Conservation (phyloP, 805 yeast species). For the Brettanomyces sp. region DNA sequence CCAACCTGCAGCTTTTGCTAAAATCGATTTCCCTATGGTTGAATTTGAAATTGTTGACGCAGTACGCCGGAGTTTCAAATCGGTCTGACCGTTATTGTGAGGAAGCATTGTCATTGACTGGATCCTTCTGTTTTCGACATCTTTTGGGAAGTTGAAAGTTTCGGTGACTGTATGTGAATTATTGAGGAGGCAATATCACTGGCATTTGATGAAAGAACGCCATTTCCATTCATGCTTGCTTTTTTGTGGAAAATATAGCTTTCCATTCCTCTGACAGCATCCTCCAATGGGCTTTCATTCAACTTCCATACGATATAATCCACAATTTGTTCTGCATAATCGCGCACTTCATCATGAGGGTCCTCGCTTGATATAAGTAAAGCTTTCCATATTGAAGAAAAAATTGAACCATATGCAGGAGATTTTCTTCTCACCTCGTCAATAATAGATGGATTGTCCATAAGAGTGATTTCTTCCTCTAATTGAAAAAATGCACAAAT, state of each 20-base stretch:
- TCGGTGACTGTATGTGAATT: not conserved
- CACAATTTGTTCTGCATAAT: conserved; percentile 61
- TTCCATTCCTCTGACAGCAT: conserved; percentile 58
- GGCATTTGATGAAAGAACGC: not conserved
- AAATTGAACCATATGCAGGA: conserved; percentile 82
- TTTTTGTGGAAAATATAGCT: conserved; percentile 47
- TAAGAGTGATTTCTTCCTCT: conserved; percentile 65
- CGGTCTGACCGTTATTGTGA: not conserved
- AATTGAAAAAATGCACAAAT: conserved; percentile 82
- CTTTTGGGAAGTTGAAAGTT: not conserved
- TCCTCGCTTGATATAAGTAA: conserved; percentile 74
- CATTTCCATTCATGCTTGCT: not conserved
- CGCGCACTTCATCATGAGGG: conserved; percentile 74
- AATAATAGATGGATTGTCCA: conserved; percentile 51
- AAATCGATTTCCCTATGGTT: conserved; percentile 1
- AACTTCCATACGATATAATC: conserved; percentile 62
- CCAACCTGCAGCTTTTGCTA: conserved; percentile 5
- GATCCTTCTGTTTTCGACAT: conserved; percentile 11
- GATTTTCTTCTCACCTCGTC: conserved; percentile 57
- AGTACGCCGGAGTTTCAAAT: not conserved
- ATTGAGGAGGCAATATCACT: not conserved
- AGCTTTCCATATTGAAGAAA: conserved; percentile 82
- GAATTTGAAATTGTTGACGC: conserved; percentile 6
- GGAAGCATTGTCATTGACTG: conserved; percentile 16
- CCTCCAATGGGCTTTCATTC: conserved; percentile 56